Evolutionary conservation across 805 yeast species (phyloP).

Genomic region (Gaillardinia entomophila): DNA sequence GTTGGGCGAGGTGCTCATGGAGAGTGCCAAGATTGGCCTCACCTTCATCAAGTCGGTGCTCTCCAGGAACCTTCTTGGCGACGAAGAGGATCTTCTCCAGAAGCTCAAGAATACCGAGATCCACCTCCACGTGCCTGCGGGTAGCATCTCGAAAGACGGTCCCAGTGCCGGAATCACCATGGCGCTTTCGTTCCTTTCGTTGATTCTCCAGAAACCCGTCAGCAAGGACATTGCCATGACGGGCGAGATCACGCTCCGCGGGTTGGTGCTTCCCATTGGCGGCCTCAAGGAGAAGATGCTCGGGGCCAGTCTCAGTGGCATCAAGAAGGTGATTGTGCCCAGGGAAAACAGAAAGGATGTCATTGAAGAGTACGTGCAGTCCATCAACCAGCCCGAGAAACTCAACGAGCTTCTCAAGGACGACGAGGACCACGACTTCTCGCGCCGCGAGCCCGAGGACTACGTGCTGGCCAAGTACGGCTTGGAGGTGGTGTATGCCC

Average conservation of each 20-base stretch:
- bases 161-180: constrained; percentile 49
- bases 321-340: constrained; percentile 61
- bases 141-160: constrained; percentile 43
- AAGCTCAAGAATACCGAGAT: constrained; percentile 52
- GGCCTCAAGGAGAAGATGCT: constrained; percentile 73
- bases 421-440: constrained; percentile 19
- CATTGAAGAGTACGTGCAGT: constrained; percentile 46
- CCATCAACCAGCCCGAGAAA: constrained; percentile 25
- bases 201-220: constrained; percentile 38
- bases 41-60: constrained; percentile 62
- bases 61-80: constrained; percentile 23
- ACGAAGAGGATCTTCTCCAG: constrained; percentile 33
- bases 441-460: constrained; percentile 42
- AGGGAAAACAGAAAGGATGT: constrained; percentile 64
- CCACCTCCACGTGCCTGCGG: constrained; percentile 46
- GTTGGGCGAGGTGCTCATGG: constrained; percentile 74
- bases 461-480: constrained; percentile 51
- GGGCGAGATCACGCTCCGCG: constrained; percentile 77
- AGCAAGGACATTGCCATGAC: constrained; percentile 67
- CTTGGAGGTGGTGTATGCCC: constrained; percentile 57
- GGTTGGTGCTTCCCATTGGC: constrained; percentile 75
- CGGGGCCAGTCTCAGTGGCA: constrained; percentile 67
- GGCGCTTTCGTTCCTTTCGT: constrained; percentile 42
- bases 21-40: constrained; percentile 74
- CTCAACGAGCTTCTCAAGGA: constrained; percentile 33